Percentiles rank a stretch among this genome's conserved stretches.
Conservation (phyloP, 192 early-diverging fungal genomes). For the Rhizoclosmatium globosum region DNA sequence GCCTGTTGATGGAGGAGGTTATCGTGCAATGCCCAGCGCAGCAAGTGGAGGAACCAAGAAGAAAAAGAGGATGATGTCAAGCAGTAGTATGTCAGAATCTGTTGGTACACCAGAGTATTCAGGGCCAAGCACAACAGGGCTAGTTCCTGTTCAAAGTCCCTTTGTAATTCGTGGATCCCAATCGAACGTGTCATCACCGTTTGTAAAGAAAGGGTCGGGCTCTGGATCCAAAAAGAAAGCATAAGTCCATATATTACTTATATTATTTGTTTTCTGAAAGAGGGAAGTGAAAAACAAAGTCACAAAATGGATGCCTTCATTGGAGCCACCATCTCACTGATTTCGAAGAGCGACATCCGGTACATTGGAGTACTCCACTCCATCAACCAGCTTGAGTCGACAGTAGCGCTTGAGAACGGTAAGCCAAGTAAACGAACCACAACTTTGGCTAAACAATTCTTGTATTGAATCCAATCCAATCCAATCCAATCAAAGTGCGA, state of each 20-base stretch:
- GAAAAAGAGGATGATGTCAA: background rate
- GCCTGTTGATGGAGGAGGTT: background rate
- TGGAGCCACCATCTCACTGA: slow-evolving; percentile 73
- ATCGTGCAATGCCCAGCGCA: background rate
- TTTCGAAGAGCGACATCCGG: slow-evolving; percentile 88
- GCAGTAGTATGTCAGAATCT: background rate
- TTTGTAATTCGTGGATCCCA: background rate
- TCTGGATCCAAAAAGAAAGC: too few species aligned
- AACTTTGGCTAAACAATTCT: background rate
- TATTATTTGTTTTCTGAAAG: too few species aligned
- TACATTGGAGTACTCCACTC: slow-evolving; percentile 89
- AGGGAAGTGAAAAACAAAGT: too few species aligned
- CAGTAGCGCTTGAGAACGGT: slow-evolving; percentile 92
- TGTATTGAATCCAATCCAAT: background rate
- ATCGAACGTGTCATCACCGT: background rate
- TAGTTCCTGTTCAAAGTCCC: slow-evolving; percentile 13
- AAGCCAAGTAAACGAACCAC: too few species aligned
- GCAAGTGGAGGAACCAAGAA: background rate
- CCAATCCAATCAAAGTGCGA: slow-evolving; percentile 64
- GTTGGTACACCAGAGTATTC: slow-evolving; percentile 10
- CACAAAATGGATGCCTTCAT: slow-evolving; percentile 42
- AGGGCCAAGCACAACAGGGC: background rate
- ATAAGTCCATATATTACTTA: too few species aligned
- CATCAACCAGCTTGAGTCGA: slow-evolving; percentile 86
- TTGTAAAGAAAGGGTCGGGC: too few species aligned